Evolutionary conservation across 306 rosid species (phyloP).

Genomic region (Dryas drummondii): DNA sequence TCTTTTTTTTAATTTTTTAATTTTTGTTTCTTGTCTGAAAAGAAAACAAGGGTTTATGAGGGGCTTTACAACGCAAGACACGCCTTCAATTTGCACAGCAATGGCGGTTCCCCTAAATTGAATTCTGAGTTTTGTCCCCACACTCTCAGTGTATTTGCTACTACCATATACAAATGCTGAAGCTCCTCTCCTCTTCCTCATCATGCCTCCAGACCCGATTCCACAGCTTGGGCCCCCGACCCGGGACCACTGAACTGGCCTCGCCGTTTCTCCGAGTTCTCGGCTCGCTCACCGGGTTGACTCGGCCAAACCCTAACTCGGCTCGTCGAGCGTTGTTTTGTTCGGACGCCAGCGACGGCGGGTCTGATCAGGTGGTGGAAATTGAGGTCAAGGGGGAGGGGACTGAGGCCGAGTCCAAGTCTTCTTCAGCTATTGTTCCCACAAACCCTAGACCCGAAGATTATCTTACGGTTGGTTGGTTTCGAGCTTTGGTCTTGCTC

Average conservation of each 20-base stretch:
- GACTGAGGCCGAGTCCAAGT: constrained; percentile 36
- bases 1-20: background rate
- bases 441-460: constrained; percentile 69
- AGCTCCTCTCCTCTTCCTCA: constrained; percentile 41
- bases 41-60: constrained; percentile 8
- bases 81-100: background rate
- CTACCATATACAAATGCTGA: constrained; percentile 45
- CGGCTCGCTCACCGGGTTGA: constrained; percentile 35
- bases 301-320: constrained; percentile 26
- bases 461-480: constrained; percentile 56
- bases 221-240: constrained; percentile 44
- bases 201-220: constrained; percentile 34
- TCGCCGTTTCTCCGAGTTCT: constrained; percentile 44
- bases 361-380: constrained; percentile 43
- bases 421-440: constrained; percentile 64
- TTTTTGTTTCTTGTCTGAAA: background rate
- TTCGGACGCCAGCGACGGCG: constrained; percentile 53
- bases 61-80: background rate
- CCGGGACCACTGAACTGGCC: constrained; percentile 25
- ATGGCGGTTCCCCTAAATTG: constrained; percentile 1
- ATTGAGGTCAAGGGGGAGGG: constrained; percentile 43
- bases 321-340: constrained; percentile 52
- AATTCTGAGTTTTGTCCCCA: background rate
- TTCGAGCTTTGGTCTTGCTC: background rate
- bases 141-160: background rate